Base-by-base conservation (phyloP, 2,329 filamentous ascomycete genomes). In the Delphinella strobiligena region DNA sequence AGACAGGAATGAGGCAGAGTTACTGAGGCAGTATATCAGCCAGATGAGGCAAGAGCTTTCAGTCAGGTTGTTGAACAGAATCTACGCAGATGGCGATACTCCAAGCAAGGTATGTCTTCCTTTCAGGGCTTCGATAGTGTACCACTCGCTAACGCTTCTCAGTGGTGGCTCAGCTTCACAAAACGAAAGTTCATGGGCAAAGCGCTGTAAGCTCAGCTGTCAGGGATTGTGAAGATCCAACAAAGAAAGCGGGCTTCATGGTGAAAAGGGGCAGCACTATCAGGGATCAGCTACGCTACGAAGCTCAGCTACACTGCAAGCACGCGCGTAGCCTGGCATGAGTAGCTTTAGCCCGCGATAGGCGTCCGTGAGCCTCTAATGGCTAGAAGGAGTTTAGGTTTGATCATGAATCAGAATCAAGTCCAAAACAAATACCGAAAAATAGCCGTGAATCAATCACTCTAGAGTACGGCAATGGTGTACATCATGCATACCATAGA, bases 131-230 rank as follows among this genome's bases (percentile, higher is more conserved):
- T 15, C 4, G 11, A 8, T 12, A 5, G 9, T 18, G 31, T 18
- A 17, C 15, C 9, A n/a, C 29, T 22, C 42, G 49, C 57, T 59
- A 45, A 58, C 42, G n/a, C 31, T 12, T 74, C 68, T 62, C 75
- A 93, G 78, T 96, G 89, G 85, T 98, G 91, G 91, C 66, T 98
- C 61, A 96, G 91, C 71, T 98, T 95, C 61, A 85, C 84, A 39
- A 96, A 96, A 79, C 80, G 91, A 67, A 95, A 95, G 77, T 98
- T 98, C 60, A 96, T 98, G 91, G 88, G 88, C 61, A 96, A 96
- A 77, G 56, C 63, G 38, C 47, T 62, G 45, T 62, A 50, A 59
- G 29, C 17, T 16, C 17, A 22, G 12, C 12, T 27, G 22, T 7
- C 12, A 7, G 22, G 22, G 12, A 12, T 12, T 7, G 12, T 12